A percentile compares a stretch with the other conserved stretches of the same genome.
Evolutionary conservation across 495 filamentous ascomycete genomes (phyloP).

Genomic region (Penicillium daleae): DNA sequence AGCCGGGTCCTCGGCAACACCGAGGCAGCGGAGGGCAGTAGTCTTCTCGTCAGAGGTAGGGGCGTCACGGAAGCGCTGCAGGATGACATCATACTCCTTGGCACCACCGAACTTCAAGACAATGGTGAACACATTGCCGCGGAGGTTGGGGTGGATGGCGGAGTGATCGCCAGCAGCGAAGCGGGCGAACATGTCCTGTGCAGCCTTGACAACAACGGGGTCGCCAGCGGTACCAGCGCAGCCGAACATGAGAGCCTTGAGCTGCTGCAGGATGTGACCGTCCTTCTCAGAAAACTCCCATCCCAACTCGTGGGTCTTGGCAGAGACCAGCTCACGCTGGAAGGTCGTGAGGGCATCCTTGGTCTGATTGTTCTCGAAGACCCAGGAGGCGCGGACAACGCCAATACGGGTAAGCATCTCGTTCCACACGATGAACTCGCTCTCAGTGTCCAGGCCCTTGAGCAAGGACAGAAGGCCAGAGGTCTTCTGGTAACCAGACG

Average conservation of each 20-base stretch:
- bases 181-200: conserved; percentile 66
- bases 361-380: conserved; percentile 78
- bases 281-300: conserved; percentile 86
- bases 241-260: conserved; percentile 69
- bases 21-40: conserved; percentile 86
- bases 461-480: conserved; percentile 86
- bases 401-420: conserved; percentile 80
- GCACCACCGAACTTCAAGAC: conserved; percentile 63
- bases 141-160: conserved; percentile 71
- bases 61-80: conserved; percentile 84
- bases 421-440: conserved; percentile 92
- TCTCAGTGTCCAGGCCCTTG: conserved; percentile 79
- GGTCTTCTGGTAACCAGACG: conserved; percentile 90
- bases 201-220: conserved; percentile 58
- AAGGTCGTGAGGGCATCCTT: conserved; percentile 79
- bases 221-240: conserved; percentile 64
- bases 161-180: conserved; percentile 60
- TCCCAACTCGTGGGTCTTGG: conserved; percentile 81
- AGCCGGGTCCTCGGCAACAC: conserved; percentile 73
- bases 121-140: conserved; percentile 64
- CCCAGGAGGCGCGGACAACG: conserved; percentile 78
- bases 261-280: conserved; percentile 86
- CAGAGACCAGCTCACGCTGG: conserved; percentile 71
- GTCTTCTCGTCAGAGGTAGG: conserved; percentile 91
- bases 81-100: conserved; percentile 70